Evolutionary conservation across 2,329 filamentous ascomycete species (phyloP).

Genomic region (Penicillium olsonii): DNA sequence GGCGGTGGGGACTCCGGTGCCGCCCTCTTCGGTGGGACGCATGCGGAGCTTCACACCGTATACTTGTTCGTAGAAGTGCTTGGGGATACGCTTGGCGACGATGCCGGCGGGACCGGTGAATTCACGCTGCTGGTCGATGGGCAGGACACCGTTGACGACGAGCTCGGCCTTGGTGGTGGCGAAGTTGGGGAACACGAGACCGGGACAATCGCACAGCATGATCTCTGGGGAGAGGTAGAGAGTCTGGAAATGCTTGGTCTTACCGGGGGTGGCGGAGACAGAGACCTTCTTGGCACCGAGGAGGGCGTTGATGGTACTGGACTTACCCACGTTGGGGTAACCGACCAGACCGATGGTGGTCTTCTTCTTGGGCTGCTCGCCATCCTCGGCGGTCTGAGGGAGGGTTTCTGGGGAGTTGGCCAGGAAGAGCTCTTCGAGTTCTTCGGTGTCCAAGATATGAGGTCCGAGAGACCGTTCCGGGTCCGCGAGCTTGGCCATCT

Average conservation of each 20-base stretch:
- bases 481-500: constrained; percentile 21
- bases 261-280: constrained; percentile 93
- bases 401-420: constrained; percentile 65
- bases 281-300: constrained; percentile 98
- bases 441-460: constrained; percentile 86
- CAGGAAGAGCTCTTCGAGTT: constrained; percentile 86
- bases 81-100: constrained; percentile 81
- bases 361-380: constrained; percentile 58
- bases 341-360: constrained; percentile 91
- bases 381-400: constrained; percentile 45
- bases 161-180: constrained; percentile 94
- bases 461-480: constrained; percentile 53
- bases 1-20: constrained; percentile 80
- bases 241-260: constrained; percentile 99
- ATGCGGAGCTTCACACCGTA: constrained; percentile 90
- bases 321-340: constrained; percentile 99
- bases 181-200: constrained; percentile 98
- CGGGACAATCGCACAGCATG: constrained; percentile 94
- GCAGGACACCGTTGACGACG: constrained; percentile 90
- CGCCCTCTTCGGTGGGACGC: constrained; percentile 84
- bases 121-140: constrained; percentile 94
- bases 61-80: constrained; percentile 83
- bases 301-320: constrained; percentile 98
- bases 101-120: constrained; percentile 84
- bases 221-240: constrained; percentile 90